Percentiles rank a stretch among this genome's conserved stretches.
phyloP scores from a whole-genome alignment of 345 rosid genomes.

The Eucalyptus erythrocorys region DNA sequence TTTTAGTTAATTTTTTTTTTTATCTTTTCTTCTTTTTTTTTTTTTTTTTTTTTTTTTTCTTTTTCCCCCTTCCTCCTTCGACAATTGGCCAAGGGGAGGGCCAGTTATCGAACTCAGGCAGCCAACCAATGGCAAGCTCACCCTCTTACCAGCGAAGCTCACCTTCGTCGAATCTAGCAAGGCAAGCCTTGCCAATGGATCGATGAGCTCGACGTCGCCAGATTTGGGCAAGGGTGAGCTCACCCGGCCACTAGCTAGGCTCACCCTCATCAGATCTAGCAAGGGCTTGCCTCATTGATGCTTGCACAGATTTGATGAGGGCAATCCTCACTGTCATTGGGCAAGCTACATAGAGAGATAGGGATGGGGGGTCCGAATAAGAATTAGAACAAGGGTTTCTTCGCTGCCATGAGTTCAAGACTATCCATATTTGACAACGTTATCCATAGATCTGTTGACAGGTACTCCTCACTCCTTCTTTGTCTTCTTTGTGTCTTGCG shows the following conservation, averaged over 20 bases:
- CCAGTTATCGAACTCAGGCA: accelerated
- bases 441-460: background rate
- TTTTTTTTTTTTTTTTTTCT: accelerated
- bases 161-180: accelerated
- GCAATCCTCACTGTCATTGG: accelerated
- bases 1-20: too few relatives aligned
- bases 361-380: too few relatives aligned
- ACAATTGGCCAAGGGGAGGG: too few relatives aligned
- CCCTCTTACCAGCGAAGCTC: accelerated
- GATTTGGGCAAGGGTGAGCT: accelerated
- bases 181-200: too few relatives aligned
- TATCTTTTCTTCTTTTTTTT: accelerated
- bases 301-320: accelerated
- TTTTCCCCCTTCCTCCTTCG: accelerated
- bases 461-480: background rate
- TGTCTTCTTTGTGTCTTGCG: background rate
- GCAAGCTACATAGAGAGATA: too few relatives aligned
- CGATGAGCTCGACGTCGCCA: accelerated
- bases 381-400: accelerated
- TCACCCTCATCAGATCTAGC: too few relatives aligned
- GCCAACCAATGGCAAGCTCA: accelerated
- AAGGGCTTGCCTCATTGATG: accelerated
- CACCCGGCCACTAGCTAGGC: accelerated
- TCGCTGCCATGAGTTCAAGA: accelerated
- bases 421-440: background rate